Evolutionary conservation across 2,329 filamentous ascomycete species (phyloP), one percentile per base, ranked within the genome.

Genomic region (Talaromyces sp.): DNA sequence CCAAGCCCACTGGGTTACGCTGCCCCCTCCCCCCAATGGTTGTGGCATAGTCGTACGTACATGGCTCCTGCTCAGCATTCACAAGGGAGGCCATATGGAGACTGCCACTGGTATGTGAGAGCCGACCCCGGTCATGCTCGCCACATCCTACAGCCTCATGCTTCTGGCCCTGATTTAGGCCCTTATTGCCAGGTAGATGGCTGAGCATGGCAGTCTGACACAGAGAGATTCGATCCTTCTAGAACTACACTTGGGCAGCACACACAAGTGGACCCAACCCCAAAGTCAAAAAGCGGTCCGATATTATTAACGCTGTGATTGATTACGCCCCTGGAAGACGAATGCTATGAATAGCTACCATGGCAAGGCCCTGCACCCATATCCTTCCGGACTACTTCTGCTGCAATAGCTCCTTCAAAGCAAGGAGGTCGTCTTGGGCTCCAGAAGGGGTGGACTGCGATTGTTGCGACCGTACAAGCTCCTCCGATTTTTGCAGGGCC

Each of bases 361-460:
- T 22, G 22, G 19, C 42, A 44, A 44, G 42, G n/a, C 10, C 27
- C 13, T 53, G 9, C 15, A 30, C 25, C 49, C 25, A 53, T 30
- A 53, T 19, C 11, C 17, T 30, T 53, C 27, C 28, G 11, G 17
- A n/a, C 47, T 62, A 60, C 33, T 27, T 62, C 54, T 66, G 70
- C 69, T 73, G 70, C 58, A 80, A 67, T 59, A 80, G 64, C 58
- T 75, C 74, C 64, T 77, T 73, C 27, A 74, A 74, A 19, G 77
- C 76, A 63, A 75, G 73, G 5, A 80, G 65, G 64, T 79, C 78
- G 49, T 72, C 71, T 65, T 75, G 71, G 44, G 22, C 33, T 47
- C 25, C 51, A 39, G 42, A 22, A 10, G 49, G 60, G 22, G 33
- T 42, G 25, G 59, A 36, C 10, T 13, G 32, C 49, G 28, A 54